Evolutionary conservation across 306 rosid genomes (phyloP).

Genomic region (Canavalia ensiformis): DNA sequence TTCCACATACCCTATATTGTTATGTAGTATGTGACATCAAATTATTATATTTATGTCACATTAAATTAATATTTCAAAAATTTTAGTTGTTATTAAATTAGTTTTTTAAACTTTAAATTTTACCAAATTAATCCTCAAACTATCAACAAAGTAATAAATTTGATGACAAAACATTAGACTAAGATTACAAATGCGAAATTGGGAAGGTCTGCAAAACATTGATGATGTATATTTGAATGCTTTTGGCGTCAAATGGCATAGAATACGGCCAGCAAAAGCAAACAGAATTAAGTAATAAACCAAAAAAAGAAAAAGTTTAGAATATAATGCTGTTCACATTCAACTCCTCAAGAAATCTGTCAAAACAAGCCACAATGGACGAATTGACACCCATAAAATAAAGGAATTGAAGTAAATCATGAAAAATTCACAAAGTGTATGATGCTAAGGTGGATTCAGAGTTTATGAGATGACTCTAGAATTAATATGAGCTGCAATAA

Average conservation of each 20-base stretch:
- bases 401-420: constrained; percentile 37
- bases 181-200: not conserved
- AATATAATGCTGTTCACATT: constrained; percentile 31
- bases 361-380: constrained; percentile 26
- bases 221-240: not conserved
- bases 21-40: too few species aligned
- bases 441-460: constrained; percentile 18
- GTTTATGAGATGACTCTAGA: constrained; percentile 47
- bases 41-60: too few species aligned
- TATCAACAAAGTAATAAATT: too few species aligned
- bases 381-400: constrained; percentile 3
- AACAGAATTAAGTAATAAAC: not conserved
- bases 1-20: too few species aligned
- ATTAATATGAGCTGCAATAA: constrained; percentile 75
- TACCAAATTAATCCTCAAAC: too few species aligned
- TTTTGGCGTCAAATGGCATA: not conserved
- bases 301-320: not conserved
- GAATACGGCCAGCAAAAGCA: not conserved
- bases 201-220: too few species aligned
- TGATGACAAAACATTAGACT: too few species aligned
- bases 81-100: too few species aligned
- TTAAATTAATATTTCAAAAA: too few species aligned
- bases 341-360: constrained; percentile 33
- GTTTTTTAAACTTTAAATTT: too few species aligned
- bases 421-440: not conserved